These are phyloP conservation scores for Thraustochytrium sp. DNA, from an alignment of 352 stramenopile genomes.

Conservation along the genomic window DNA sequence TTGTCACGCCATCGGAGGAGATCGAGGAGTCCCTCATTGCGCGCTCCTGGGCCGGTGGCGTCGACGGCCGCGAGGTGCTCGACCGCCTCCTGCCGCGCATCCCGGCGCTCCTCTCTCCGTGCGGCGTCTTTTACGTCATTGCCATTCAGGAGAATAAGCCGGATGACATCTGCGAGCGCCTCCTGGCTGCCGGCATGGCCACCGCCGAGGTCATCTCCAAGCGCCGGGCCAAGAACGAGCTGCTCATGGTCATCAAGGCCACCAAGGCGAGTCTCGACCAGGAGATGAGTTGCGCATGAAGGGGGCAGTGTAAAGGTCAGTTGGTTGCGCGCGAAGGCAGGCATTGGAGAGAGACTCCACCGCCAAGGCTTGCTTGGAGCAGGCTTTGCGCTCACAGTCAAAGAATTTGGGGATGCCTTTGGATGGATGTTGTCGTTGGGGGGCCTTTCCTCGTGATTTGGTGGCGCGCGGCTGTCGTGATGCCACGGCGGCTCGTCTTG, in stretches of 20 bases:
- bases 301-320: too few relatives aligned
- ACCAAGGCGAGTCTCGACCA: too few relatives aligned
- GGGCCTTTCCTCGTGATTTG: too few relatives aligned
- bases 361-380: too few relatives aligned
- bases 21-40: constrained; percentile 88
- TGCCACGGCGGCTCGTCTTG: too few relatives aligned
- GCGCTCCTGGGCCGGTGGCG: constrained; percentile 89
- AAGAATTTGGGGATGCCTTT: too few relatives aligned
- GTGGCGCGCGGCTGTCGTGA: too few relatives aligned
- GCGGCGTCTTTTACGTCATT: constrained; percentile 93
- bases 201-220: neutral
- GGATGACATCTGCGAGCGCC: constrained; percentile 75
- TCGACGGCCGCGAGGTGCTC: constrained; percentile 85
- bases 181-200: constrained; percentile 61
- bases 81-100: constrained; percentile 87
- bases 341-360: too few relatives aligned
- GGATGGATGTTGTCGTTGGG: too few relatives aligned
- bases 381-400: too few relatives aligned
- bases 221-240: constrained; percentile 24
- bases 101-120: constrained; percentile 66
- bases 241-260: constrained; percentile 24
- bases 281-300: too few relatives aligned
- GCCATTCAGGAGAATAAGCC: constrained; percentile 93
- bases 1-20: constrained; percentile 90
- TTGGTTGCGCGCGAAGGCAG: too few relatives aligned